These are phyloP conservation scores for Plicaturopsis crispa DNA, from an alignment of 768 basidiomycete species.

Conservation along the genomic window DNA sequence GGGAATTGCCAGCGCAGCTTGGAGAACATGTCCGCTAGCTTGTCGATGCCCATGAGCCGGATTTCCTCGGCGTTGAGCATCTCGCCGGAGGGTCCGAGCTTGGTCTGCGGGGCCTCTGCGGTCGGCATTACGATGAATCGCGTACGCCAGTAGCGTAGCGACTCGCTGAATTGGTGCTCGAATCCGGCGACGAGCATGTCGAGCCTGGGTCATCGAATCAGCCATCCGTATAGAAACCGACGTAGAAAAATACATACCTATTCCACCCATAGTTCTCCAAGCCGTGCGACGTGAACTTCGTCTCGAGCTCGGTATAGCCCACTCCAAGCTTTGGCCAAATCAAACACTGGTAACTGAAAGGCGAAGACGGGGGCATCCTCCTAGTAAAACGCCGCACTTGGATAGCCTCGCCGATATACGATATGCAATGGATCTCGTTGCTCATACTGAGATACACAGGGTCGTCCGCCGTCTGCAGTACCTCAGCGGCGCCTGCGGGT, in stretches of 20 bases:
- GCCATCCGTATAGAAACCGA: not conserved
- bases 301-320: conserved; percentile 75
- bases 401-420: conserved; percentile 86
- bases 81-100: conserved; percentile 59
- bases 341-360: conserved; percentile 77
- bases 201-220: conserved; percentile 38
- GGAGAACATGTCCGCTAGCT: conserved; percentile 82
- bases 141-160: conserved; percentile 89
- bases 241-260: conserved; percentile 34
- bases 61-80: conserved; percentile 80
- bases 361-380: conserved; percentile 52
- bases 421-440: conserved; percentile 91
- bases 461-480: conserved; percentile 49
- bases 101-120: conserved; percentile 52
- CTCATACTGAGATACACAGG: conserved; percentile 91
- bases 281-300: conserved; percentile 71
- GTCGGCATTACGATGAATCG: conserved; percentile 91
- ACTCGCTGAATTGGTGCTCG: conserved; percentile 73
- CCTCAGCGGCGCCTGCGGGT: conserved; percentile 58
- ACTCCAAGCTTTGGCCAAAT: conserved; percentile 91
- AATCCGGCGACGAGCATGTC: conserved; percentile 85
- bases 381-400: conserved; percentile 84
- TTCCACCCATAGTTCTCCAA: conserved; percentile 86
- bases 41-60: conserved; percentile 83
- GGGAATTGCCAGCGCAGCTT: conserved; percentile 73